Evolutionary conservation across 306 rosid species (phyloP), one percentile per base, ranked within the genome.

Genomic region (Pueraria montana): DNA sequence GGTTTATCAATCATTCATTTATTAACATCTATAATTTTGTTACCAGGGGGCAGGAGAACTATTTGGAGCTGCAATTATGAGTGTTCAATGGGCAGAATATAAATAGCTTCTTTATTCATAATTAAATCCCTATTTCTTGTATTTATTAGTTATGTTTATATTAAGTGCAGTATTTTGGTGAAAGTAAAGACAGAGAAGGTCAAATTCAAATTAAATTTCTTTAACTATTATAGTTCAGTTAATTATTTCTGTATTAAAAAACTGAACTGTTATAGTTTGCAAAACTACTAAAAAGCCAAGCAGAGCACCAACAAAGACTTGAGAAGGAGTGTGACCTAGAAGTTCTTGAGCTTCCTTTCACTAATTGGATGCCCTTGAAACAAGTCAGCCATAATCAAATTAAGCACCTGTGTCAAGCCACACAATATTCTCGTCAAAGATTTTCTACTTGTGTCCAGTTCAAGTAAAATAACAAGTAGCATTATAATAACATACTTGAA

Each of bases 341-440:
- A 94, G 93, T 82, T 93, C 98, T 94, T 94, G 8, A 94, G 95
- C 86, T 94, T 94, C 63, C 94, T 93, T 86, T 94, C 86, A 89
- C 97, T 88, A 71, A 94, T 87, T 8, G 97, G 97, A 87, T 94
- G 98, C 70, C 97, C 98, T 85, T 91, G 80, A 76, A 94, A 94
- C 83, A 94, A 83, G 89, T 93, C 94, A 77, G 88, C 93, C n/a
- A 94, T 91, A 13, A 94, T 93, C 94, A 93, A 80, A 75, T 94
- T 94, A 55, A 94, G 95, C 71, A 94, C 98, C 98, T 94, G 92
- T n/a, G 11, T 58, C 63, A 8, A 78, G 16, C 43, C 69, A 63
- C 72, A 40, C 43, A 71, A 66, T 61, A 24, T 45, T 53, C n/a
- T 36, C 20, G 48, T 27, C 74, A 67, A 50, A 72, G 32, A 32